Evolutionary conservation across 371 early-diverging fungal genomes (phyloP).

Genomic region (Mortierella sp.): DNA sequence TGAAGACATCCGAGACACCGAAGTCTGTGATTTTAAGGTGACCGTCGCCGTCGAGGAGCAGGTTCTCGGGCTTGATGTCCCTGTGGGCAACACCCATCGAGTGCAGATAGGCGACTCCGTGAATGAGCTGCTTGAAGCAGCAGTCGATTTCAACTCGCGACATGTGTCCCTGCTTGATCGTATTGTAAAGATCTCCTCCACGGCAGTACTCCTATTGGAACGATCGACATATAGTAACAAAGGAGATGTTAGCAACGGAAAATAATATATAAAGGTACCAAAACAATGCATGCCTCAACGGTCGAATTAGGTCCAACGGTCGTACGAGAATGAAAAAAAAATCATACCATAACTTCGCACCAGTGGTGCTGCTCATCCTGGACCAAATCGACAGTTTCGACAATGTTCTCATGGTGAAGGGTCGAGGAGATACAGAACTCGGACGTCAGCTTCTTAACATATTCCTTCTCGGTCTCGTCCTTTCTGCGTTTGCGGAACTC

Average conservation of each 20-base stretch:
- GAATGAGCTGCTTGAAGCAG: conserved; percentile 93
- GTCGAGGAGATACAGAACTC: conserved; percentile 94
- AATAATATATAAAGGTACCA: conserved; percentile 2
- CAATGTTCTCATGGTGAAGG: conserved; percentile 88
- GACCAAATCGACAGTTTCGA: conserved; percentile 92
- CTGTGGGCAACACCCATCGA: conserved; percentile 95
- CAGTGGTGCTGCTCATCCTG: conserved; percentile 86
- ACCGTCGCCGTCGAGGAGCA: conserved; percentile 84
- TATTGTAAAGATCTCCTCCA: conserved; percentile 87
- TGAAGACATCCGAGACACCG: conserved; percentile 95
- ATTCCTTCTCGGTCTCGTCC: conserved; percentile 88
- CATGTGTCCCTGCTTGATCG: conserved; percentile 82
- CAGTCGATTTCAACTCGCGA: conserved; percentile 83
- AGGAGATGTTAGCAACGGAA: not conserved
- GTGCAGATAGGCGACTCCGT: conserved; percentile 92
- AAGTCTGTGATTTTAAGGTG: conserved; percentile 98
- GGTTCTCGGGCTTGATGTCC: conserved; percentile 93
- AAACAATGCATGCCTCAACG: conserved; percentile 20
- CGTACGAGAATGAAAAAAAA: not conserved
- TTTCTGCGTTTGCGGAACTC: conserved; percentile 90
- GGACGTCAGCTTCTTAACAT: conserved; percentile 88
- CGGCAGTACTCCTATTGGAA: conserved; percentile 70
- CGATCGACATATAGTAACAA: not conserved
- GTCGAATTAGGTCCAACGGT: not conserved
- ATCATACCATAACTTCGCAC: conserved; percentile 93